phyloP scores from a whole-genome alignment of 2,329 filamentous ascomycete genomes.

The Scopulariopsis brevicaulis region DNA sequence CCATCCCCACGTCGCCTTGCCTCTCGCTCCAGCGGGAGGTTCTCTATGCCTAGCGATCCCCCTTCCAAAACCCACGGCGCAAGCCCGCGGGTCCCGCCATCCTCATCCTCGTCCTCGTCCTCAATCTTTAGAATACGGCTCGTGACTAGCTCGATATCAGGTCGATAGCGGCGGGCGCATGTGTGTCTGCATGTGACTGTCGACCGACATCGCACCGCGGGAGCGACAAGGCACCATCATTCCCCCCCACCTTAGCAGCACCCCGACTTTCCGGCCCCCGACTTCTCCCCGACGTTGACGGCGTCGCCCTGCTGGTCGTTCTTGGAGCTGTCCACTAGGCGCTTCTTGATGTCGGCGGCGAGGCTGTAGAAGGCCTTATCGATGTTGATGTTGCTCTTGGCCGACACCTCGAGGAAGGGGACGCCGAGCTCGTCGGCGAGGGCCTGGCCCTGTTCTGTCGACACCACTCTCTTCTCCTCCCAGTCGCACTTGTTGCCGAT shows the following conservation, averaged over 20 bases:
- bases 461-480: slow-evolving; percentile 96
- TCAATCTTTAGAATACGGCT: background rate
- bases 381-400: slow-evolving; percentile 99
- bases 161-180: background rate
- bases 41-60: background rate
- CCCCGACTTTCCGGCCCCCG: slow-evolving; percentile 41
- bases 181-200: background rate
- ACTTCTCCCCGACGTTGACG: slow-evolving; percentile 59
- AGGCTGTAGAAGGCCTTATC: slow-evolving; percentile 97
- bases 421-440: slow-evolving; percentile 94
- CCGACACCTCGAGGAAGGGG: slow-evolving; percentile 95
- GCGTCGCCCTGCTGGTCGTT: slow-evolving; percentile 51
- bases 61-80: background rate
- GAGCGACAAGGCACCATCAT: background rate
- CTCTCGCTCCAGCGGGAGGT: background rate
- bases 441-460: slow-evolving; percentile 83
- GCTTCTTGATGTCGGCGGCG: slow-evolving; percentile 95
- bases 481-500: slow-evolving; percentile 99
- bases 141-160: background rate
- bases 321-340: slow-evolving; percentile 85
- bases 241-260: slow-evolving; percentile 54
- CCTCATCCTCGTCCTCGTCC: no score
- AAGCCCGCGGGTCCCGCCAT: background rate
- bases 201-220: background rate
- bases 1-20: background rate